A percentile compares a stretch with the other conserved stretches of the same genome.
These are phyloP conservation scores for Gracilaria caudata DNA, from an alignment of 23 red algal genomes.

Conservation along the genomic window DNA sequence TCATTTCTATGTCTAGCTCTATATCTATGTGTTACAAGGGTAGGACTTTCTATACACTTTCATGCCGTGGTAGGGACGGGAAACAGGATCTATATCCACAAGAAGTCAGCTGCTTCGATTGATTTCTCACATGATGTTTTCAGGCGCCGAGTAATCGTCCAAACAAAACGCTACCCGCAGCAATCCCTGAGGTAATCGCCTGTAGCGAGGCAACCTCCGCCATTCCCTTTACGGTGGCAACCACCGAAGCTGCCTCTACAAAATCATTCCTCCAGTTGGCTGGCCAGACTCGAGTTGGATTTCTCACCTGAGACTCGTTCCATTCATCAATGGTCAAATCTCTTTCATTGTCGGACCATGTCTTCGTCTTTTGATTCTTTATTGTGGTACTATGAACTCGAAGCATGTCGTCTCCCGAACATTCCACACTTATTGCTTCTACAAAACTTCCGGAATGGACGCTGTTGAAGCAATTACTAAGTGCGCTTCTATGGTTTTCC, in stretches of 20 bases:
- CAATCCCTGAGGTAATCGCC: conserved; percentile 13
- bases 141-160: conserved; percentile 1
- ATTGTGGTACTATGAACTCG: not conserved
- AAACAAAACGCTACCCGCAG: conserved; percentile 28
- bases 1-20: too few relatives aligned
- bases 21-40: too few relatives aligned
- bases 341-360: not conserved
- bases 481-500: not conserved
- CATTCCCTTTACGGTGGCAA: conserved; percentile 20
- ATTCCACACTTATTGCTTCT: conserved; percentile 2
- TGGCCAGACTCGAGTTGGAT: not conserved
- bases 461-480: not conserved
- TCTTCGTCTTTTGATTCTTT: not conserved
- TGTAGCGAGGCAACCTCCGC: conserved; percentile 25
- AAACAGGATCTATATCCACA: too few relatives aligned
- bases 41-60: too few relatives aligned
- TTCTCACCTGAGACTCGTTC: not conserved
- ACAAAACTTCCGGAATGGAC: not conserved
- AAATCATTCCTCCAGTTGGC: not conserved
- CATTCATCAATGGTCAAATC: not conserved
- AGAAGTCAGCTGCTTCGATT: too few relatives aligned
- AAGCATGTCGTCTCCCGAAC: not conserved
- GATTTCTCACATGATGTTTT: too few relatives aligned
- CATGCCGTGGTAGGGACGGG: too few relatives aligned
- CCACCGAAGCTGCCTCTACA: not conserved